Evolutionary conservation across 1,284 basidiomycete species (phyloP).

Genomic region (Dichomitus squalens): DNA sequence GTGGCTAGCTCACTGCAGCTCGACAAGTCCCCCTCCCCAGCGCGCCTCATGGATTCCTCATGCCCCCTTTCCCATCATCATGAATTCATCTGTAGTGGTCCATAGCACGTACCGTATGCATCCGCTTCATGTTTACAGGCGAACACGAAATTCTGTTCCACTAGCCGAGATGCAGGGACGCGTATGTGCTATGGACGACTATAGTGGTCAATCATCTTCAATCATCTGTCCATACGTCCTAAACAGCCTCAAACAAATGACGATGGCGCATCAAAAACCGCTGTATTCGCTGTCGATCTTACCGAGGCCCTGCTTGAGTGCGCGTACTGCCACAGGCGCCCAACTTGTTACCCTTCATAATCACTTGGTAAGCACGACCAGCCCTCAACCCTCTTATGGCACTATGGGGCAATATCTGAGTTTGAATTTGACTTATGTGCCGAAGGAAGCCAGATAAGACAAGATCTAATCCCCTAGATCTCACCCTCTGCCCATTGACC

Average conservation of each 20-base stretch:
- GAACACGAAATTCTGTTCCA: neutral
- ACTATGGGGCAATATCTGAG: slow-evolving; percentile 18
- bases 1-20: too few relatives aligned
- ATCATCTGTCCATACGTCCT: slow-evolving; percentile 1
- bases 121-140: too few relatives aligned
- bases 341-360: slow-evolving; percentile 7
- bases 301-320: neutral
- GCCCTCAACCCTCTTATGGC: neutral
- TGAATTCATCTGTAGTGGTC: too few relatives aligned
- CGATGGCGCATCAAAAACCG: slow-evolving; percentile 11
- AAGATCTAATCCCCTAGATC: slow-evolving; percentile 28
- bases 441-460: slow-evolving; percentile 17
- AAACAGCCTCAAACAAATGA: slow-evolving; percentile 16
- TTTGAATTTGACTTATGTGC: slow-evolving; percentile 10
- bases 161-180: neutral
- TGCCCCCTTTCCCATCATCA: too few relatives aligned
- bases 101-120: too few relatives aligned
- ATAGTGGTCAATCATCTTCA: neutral
- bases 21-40: too few relatives aligned
- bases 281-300: neutral
- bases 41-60: too few relatives aligned
- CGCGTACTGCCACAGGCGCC: neutral
- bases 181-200: neutral
- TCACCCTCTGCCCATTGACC: slow-evolving; percentile 45
- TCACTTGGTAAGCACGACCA: slow-evolving; percentile 10